A percentile compares a stretch with the other conserved stretches of the same genome.
Conservation (phyloP, 805 yeast genomes). For the Kodamaea sagamina region DNA sequence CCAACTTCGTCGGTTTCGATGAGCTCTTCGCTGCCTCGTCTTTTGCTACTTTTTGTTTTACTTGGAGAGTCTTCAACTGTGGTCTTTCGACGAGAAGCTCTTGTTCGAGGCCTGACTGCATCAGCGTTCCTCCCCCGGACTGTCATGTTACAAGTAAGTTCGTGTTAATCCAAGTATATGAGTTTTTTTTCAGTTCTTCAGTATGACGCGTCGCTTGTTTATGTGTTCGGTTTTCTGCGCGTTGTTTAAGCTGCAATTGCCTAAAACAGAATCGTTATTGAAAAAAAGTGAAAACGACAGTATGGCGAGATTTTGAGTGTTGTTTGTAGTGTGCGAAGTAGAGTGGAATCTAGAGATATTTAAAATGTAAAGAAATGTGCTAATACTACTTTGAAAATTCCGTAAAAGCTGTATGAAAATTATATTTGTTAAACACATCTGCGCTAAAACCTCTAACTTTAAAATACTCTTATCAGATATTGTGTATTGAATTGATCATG, state of each 20-base stretch:
- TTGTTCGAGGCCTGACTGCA: slow-evolving; percentile 2
- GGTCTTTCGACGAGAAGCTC: slow-evolving; percentile 1
- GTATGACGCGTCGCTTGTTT: slow-evolving; percentile 2
- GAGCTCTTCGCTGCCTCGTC: background rate
- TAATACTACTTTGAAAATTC: too few relatives aligned
- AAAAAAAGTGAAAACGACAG: too few relatives aligned
- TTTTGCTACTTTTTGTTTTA: background rate
- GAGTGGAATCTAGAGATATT: too few relatives aligned
- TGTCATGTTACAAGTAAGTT: slow-evolving; percentile 16
- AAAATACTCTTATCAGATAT: background rate
- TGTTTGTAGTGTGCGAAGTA: background rate
- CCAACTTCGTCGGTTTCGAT: background rate
- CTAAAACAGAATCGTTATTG: background rate
- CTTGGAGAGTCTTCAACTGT: background rate
- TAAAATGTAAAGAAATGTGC: too few relatives aligned
- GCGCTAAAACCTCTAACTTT: background rate
- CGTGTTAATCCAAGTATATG: background rate
- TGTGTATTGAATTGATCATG: background rate
- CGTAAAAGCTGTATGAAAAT: too few relatives aligned
- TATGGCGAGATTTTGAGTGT: background rate
- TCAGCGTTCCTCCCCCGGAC: slow-evolving; percentile 10
- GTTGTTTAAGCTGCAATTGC: background rate
- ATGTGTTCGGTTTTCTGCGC: slow-evolving; percentile 4
- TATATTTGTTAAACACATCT: too few relatives aligned
- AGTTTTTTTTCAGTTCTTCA: slow-evolving; percentile 1